These are phyloP conservation scores for Lactuca sativa DNA, from an alignment of 129 eudicot genomes.

Conservation along the genomic window DNA sequence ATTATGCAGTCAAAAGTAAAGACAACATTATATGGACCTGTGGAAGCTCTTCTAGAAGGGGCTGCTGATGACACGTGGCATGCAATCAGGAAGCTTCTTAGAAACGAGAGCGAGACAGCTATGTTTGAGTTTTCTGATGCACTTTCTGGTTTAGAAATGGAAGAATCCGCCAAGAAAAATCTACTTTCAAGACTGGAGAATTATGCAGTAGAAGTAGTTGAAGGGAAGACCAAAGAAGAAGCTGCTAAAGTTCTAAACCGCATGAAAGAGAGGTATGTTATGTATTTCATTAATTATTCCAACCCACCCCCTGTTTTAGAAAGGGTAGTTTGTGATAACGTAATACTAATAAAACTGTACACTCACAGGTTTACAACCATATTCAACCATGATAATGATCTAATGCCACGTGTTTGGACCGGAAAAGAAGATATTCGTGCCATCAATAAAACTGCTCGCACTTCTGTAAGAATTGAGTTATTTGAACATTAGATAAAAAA, in stretches of 20 bases:
- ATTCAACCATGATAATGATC: constrained; percentile 81
- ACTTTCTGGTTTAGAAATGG: constrained; percentile 77
- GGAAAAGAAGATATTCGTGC: constrained; percentile 91
- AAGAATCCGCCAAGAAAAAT: constrained; percentile 52
- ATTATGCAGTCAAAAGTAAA: constrained; percentile 54
- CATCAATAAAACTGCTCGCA: constrained; percentile 82
- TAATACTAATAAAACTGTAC: neutral
- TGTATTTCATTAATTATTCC: neutral
- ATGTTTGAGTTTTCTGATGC: constrained; percentile 61
- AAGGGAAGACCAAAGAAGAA: constrained; percentile 80
- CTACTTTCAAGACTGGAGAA: constrained; percentile 57
- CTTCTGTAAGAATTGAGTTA: constrained; percentile 54
- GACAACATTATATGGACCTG: constrained; percentile 68
- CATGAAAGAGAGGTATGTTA: constrained; percentile 77
- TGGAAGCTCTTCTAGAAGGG: constrained; percentile 83
- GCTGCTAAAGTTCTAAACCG: constrained; percentile 72
- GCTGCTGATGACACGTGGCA: constrained; percentile 90
- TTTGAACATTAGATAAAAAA: constrained; percentile 1
- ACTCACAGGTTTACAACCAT: constrained; percentile 71
- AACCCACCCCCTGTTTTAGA: neutral
- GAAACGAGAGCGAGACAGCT: constrained; percentile 63
- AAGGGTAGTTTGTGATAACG: neutral
- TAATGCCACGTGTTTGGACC: constrained; percentile 93
- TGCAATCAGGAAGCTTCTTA: constrained; percentile 79
- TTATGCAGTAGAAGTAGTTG: constrained; percentile 70